Evolutionary conservation across 805 yeast genomes (phyloP).

Genomic region (Suhomyces kilbournensis): DNA sequence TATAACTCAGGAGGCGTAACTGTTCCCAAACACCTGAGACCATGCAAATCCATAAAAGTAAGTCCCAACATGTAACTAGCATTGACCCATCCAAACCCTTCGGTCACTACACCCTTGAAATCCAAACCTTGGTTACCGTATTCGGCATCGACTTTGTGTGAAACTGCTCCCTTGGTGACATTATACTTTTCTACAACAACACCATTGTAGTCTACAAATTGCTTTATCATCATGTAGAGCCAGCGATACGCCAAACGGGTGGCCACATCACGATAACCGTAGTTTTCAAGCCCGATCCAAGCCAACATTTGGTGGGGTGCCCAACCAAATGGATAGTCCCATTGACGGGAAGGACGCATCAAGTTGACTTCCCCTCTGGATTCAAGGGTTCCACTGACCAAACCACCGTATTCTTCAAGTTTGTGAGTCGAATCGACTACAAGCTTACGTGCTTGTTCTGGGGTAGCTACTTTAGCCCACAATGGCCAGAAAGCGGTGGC

Average conservation of each 20-base stretch:
- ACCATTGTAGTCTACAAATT: constrained; percentile 90
- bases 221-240: constrained; percentile 84
- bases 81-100: constrained; percentile 99
- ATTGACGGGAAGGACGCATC: constrained; percentile 83
- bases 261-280: constrained; percentile 64
- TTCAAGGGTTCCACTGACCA: constrained; percentile 75
- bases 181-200: constrained; percentile 95
- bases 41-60: constrained; percentile 60
- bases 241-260: constrained; percentile 78
- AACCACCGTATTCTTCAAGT: constrained; percentile 85
- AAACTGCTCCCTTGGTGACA: constrained; percentile 76
- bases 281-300: constrained; percentile 79
- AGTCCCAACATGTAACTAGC: constrained; percentile 78
- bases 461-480: constrained; percentile 71
- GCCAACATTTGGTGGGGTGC: constrained; percentile 96
- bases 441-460: constrained; percentile 64
- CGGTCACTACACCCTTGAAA: constrained; percentile 88
- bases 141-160: constrained; percentile 92
- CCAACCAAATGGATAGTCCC: constrained; percentile 99
- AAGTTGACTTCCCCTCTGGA: constrained; percentile 71
- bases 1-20: constrained; percentile 70
- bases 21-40: constrained; percentile 74
- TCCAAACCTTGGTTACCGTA: constrained; percentile 96
- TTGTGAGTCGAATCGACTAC: constrained; percentile 57
- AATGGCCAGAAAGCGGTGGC: constrained; percentile 92